Conservation (phyloP, 306 rosid genomes). For the Castanospermum australe region DNA sequence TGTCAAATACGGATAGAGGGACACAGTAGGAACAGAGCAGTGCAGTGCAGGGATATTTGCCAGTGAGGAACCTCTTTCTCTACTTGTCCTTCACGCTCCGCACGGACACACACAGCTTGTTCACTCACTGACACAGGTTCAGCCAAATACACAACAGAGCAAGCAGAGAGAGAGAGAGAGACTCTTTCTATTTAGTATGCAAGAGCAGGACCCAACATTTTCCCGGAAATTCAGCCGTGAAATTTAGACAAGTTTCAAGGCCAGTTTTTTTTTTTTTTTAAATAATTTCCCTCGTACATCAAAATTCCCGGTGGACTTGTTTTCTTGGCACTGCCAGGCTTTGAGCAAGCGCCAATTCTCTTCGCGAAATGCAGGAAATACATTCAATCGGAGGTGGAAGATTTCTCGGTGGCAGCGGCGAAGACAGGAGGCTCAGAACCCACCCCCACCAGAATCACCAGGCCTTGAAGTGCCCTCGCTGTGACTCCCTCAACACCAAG, state of each 20-base stretch:
- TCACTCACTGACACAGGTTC: background rate
- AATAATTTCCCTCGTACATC: background rate
- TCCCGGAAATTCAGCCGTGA: background rate
- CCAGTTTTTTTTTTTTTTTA: background rate
- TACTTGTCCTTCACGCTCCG: background rate
- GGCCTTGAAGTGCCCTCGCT: conserved; percentile 84
- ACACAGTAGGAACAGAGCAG: conserved; percentile 13
- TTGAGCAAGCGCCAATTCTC: background rate
- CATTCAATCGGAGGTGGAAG: conserved; percentile 59
- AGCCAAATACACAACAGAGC: background rate
- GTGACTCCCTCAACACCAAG: conserved; percentile 91
- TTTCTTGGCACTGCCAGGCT: background rate
- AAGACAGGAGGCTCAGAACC: conserved; percentile 61
- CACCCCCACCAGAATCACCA: conserved; percentile 53
- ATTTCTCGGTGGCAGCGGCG: conserved; percentile 50
- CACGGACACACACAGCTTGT: background rate
- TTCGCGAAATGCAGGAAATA: conserved; percentile 78
- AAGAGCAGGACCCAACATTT: conserved; percentile 14
- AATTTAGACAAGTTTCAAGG: background rate
- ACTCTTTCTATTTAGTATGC: background rate
- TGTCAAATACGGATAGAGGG: too few species aligned
- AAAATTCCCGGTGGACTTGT: background rate
- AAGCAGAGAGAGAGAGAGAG: background rate
- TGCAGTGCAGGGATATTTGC: conserved; percentile 45
- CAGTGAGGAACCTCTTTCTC: conserved; percentile 25